phyloP scores from a whole-genome alignment of 1,284 basidiomycete species.

The Exobasidium cylindrosporum region DNA sequence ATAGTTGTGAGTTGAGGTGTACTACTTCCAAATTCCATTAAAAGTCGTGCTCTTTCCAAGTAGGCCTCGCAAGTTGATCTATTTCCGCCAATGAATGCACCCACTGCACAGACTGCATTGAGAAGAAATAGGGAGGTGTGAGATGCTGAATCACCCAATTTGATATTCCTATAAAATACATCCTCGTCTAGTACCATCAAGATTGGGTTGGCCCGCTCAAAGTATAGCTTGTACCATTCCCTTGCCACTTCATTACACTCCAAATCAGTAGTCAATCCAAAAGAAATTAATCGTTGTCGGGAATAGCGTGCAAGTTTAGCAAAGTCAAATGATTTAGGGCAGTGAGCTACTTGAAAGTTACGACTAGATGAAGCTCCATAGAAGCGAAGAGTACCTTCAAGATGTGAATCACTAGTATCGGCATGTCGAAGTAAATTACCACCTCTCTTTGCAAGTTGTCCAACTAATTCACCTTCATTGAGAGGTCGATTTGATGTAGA shows the following conservation, averaged over 20 bases:
- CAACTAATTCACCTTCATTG: not conserved
- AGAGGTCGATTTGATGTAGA: not conserved
- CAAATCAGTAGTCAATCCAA: not conserved
- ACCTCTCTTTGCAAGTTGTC: conserved; percentile 1
- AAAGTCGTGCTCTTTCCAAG: not conserved
- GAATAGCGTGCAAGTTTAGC: not conserved
- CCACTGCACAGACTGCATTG: conserved; percentile 10
- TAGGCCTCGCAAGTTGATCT: not conserved
- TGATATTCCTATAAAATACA: not conserved
- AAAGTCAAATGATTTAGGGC: not conserved
- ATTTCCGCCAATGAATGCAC: not conserved
- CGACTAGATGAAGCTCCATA: conserved; percentile 10
- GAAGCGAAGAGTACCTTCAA: conserved; percentile 4
- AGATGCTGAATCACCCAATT: not conserved
- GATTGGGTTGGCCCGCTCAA: conserved; percentile 7
- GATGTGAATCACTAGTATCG: not conserved
- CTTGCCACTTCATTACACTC: not conserved
- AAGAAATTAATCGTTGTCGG: not conserved
- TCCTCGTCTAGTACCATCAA: conserved; percentile 2
- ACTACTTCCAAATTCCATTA: not conserved
- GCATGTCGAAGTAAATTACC: conserved; percentile 4
- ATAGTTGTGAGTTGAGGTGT: conserved; percentile 1
- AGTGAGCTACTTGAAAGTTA: conserved; percentile 3
- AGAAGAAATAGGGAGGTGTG: conserved; percentile 3
- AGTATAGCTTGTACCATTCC: not conserved